Evolutionary conservation across 176 grass and related monocot species (phyloP).

Genomic region (Avena atlantica): DNA sequence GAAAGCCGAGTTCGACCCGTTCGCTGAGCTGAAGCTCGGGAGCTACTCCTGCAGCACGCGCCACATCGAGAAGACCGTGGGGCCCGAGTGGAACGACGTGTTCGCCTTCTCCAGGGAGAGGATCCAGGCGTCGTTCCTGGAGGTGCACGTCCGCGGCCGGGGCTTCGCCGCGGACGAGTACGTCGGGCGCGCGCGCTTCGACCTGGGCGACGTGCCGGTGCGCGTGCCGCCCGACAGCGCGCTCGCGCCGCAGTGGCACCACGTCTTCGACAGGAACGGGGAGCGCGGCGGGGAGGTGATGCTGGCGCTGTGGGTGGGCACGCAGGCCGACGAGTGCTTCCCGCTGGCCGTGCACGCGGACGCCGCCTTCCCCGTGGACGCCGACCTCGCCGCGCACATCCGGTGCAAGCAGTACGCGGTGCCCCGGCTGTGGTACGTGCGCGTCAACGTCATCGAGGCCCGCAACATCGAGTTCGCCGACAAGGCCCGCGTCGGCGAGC

Average conservation of each 20-base stretch:
- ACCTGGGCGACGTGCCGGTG: conserved; percentile 53
- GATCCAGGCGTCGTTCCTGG: conserved; percentile 46
- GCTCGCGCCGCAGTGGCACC: conserved; percentile 70
- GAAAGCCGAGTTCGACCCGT: conserved; percentile 48
- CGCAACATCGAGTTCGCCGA: conserved; percentile 56
- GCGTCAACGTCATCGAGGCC: conserved; percentile 58
- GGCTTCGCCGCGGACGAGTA: conserved; percentile 57
- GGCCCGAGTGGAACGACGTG: conserved; percentile 76
- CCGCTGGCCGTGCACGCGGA: conserved; percentile 65
- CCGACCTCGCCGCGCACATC: conserved; percentile 55
- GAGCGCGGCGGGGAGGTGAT: conserved; percentile 61
- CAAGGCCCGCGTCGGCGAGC: conserved; percentile 55
- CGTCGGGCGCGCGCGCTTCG: conserved; percentile 49
- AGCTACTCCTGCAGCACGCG: conserved; percentile 57
- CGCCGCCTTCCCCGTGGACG: conserved; percentile 48
- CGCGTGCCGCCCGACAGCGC: conserved; percentile 56
- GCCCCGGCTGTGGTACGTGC: conserved; percentile 75
- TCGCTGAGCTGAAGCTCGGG: conserved; percentile 50
- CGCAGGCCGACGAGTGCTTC: conserved; percentile 76
- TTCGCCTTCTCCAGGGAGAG: conserved; percentile 71
- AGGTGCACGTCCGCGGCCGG: conserved; percentile 44
- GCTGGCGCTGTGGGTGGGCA: conserved; percentile 75
- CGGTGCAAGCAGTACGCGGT: conserved; percentile 70
- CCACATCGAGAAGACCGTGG: conserved; percentile 58
- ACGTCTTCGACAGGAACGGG: conserved; percentile 44